phyloP scores from a whole-genome alignment of 345 rosid species.

The Noccaea bulbosa region DNA sequence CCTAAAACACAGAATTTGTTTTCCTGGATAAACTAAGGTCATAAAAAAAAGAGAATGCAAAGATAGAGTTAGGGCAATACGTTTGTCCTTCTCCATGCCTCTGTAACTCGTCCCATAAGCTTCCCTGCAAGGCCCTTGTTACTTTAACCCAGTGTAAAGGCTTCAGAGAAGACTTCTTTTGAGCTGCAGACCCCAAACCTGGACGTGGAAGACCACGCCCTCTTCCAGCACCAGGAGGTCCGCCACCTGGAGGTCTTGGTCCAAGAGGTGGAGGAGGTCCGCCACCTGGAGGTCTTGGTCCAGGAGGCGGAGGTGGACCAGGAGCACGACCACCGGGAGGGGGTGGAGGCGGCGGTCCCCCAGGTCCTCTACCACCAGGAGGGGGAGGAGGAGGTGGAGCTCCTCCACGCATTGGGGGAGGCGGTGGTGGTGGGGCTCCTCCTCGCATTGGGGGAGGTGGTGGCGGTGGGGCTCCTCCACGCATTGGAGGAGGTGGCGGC shows the following conservation, averaged over 20 bases:
- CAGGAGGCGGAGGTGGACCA: conserved; percentile 69
- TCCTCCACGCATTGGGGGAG: conserved; percentile 47
- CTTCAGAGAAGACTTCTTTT: conserved; percentile 81
- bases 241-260: conserved; percentile 69
- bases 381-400: conserved; percentile 59
- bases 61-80: conserved; percentile 51
- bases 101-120: conserved; percentile 98
- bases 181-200: conserved; percentile 51
- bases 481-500: conserved; percentile 52
- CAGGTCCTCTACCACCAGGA: conserved; percentile 43
- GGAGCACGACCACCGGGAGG: conserved; percentile 64
- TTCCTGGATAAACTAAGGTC: conserved; percentile 22
- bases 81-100: conserved; percentile 84
- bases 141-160: conserved; percentile 99
- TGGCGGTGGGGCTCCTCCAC: conserved; percentile 49
- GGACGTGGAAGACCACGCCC: conserved; percentile 75
- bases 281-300: conserved; percentile 68
- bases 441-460: conserved; percentile 51
- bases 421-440: conserved; percentile 56
- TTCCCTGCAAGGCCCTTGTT: conserved; percentile 96
- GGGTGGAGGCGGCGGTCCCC: conserved; percentile 66
- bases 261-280: conserved; percentile 86
- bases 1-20: background rate
- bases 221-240: conserved; percentile 71
- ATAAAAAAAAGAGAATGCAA: conserved; percentile 24